A percentile compares a stretch with the other conserved stretches of the same genome.
phyloP scores from a whole-genome alignment of 306 rosid genomes.

The Canavalia gladiata region DNA sequence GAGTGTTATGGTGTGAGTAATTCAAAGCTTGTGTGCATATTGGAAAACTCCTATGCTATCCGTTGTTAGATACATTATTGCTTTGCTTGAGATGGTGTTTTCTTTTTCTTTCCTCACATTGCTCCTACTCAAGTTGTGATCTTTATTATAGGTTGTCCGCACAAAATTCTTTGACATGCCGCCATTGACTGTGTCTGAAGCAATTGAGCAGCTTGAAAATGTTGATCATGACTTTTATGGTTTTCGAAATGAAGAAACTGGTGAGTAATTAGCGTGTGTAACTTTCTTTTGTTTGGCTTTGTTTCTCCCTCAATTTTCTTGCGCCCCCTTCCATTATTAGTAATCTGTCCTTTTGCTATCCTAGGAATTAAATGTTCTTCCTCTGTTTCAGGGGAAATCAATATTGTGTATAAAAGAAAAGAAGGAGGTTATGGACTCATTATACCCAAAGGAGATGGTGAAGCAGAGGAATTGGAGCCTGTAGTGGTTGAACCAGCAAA shows the following conservation, averaged over 20 bases:
- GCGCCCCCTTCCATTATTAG: background rate
- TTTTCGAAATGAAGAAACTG: slow-evolving; percentile 94
- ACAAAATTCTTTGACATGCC: slow-evolving; percentile 96
- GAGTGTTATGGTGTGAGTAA: background rate
- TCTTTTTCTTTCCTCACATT: background rate
- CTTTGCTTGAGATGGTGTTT: slow-evolving; percentile 28
- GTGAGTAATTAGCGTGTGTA: slow-evolving; percentile 48
- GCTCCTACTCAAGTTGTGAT: slow-evolving; percentile 32
- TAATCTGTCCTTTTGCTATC: slow-evolving; percentile 25
- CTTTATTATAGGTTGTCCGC: slow-evolving; percentile 75
- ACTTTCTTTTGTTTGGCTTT: slow-evolving; percentile 28
- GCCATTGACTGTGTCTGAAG: slow-evolving; percentile 89
- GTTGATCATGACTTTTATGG: slow-evolving; percentile 91
- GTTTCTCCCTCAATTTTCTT: slow-evolving; percentile 6
- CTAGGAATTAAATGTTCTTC: slow-evolving; percentile 33
- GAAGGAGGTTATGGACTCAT: slow-evolving; percentile 92
- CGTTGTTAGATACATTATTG: slow-evolving; percentile 14
- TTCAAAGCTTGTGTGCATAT: slow-evolving; percentile 7
- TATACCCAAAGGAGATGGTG: slow-evolving; percentile 74
- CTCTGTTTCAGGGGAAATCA: slow-evolving; percentile 74
- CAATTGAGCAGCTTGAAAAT: slow-evolving; percentile 86
- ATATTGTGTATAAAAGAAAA: slow-evolving; percentile 83
- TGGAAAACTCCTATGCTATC: slow-evolving; percentile 21
- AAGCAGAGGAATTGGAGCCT: slow-evolving; percentile 59
- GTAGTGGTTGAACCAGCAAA: slow-evolving; percentile 52